Conservation (phyloP, 2,329 filamentous ascomycete genomes). For the Cytospora leucostoma region DNA sequence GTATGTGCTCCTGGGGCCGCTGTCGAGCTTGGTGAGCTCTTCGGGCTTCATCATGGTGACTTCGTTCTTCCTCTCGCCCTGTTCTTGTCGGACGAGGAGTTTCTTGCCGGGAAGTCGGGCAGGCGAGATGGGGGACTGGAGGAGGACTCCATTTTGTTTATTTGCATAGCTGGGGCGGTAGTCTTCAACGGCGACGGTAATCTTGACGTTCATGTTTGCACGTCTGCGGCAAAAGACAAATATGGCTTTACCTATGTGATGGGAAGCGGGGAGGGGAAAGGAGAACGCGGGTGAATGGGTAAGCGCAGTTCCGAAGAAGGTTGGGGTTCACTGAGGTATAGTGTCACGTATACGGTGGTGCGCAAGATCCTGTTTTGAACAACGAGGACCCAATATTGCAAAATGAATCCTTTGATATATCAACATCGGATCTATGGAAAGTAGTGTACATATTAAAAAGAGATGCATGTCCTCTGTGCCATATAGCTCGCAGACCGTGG, state of each 20-base stretch:
- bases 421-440: not conserved
- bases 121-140: slow-evolving; percentile 19
- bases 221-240: not conserved
- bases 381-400: not conserved
- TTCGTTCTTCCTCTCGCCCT: slow-evolving; percentile 16
- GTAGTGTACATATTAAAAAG: not conserved
- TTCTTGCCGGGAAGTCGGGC: not conserved
- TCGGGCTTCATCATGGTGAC: slow-evolving; percentile 3
- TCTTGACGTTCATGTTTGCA: slow-evolving; percentile 10
- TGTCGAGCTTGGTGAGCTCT: not conserved
- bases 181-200: slow-evolving; percentile 21
- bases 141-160: not conserved
- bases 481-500: not conserved
- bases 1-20: slow-evolving; percentile 1
- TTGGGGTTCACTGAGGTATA: not conserved
- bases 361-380: not conserved
- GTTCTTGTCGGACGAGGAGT: slow-evolving; percentile 21
- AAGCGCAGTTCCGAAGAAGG: not conserved
- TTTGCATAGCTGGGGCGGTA: slow-evolving; percentile 16
- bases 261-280: no score
- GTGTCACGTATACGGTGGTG: not conserved
- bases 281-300: no score
- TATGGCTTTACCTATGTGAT: not conserved
- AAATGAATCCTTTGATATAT: not conserved
- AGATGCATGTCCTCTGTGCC: slow-evolving; percentile 7